Evolutionary conservation across 208 protist genomes (phyloP).

Genomic region (Crithidia thermophila): DNA sequence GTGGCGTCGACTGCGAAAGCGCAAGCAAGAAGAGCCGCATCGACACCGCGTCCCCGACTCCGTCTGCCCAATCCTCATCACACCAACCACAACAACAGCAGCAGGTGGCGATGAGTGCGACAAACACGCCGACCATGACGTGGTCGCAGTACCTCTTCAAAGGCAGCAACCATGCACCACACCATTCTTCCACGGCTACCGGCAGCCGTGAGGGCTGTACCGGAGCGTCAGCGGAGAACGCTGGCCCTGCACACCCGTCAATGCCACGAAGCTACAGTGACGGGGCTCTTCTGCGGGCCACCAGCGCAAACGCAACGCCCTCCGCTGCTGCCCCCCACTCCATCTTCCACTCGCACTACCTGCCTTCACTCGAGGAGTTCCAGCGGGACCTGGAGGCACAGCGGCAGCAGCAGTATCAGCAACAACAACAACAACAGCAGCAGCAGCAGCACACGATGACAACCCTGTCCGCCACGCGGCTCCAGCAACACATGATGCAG

Average conservation of each 20-base stretch:
- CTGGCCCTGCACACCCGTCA: not conserved
- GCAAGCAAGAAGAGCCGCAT: not conserved
- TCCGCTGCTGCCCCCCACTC: not conserved
- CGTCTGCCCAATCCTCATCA: no score
- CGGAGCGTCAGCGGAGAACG: not conserved
- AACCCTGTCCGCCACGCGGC: slow-evolving; percentile 27
- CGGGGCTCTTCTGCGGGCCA: slow-evolving; percentile 2
- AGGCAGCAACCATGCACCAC: not conserved
- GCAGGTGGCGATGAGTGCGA: no score
- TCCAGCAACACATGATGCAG: slow-evolving; percentile 25
- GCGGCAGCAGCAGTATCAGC: slow-evolving; percentile 24
- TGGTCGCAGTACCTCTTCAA: slow-evolving; percentile 31
- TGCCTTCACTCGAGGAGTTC: slow-evolving; percentile 43
- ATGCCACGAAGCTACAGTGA: not conserved
- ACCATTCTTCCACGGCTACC: no score
- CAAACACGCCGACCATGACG: slow-evolving; percentile 10
- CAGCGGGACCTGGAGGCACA: slow-evolving; percentile 26
- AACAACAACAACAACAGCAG: slow-evolving; percentile 27
- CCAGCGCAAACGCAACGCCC: not conserved
- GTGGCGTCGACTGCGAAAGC: no score
- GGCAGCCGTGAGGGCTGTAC: not conserved
- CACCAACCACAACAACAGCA: no score
- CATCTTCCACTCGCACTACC: slow-evolving; percentile 35
- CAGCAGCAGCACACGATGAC: slow-evolving; percentile 20
- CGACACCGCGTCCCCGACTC: no score